Base-by-base conservation (phyloP, 2,329 filamentous ascomycete species). In the Trichophyton rubrum region DNA sequence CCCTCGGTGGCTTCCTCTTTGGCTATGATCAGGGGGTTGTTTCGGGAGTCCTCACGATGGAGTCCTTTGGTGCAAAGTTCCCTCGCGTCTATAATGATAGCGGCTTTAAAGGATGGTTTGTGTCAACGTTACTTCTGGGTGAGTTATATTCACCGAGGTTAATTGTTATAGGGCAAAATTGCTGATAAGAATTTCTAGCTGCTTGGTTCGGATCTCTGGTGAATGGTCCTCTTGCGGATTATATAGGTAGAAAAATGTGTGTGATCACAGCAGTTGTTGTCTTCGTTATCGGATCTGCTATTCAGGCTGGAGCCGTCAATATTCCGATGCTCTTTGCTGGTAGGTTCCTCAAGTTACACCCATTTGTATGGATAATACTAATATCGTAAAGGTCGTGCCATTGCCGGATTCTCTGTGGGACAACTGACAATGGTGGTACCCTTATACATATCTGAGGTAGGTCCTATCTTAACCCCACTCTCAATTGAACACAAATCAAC, bases 51-150 rank as follows among this genome's bases (percentile, higher is more conserved):
- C 66, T 79, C 33, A 73, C 71, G 0, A 80, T 79, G 77, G 71
- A 78, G 62, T 74, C 71, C 3, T 79, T 79, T 61, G 73, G 67
- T 2, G 72, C 72, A 33, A 64, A 67, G 13, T 72, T 74, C 47
- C 77, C 75, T 13, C 67, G 70, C 6, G 71, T 79, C 15, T 76
- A 73, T 56, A 60, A 70, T 0, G 76, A 80, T 61, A 76, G 72
- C 61, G 66, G 73, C 9, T 79, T 79, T 68, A 79, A 80, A 62
- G 79, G 78, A 35, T 81, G 79, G 78, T 79, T 81, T 59, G 77
- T 80, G 1, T 79, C 79, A 4, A 78, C 75, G 1, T 68, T 82
- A 3, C 67, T 79, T 8, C 68, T 81, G 0, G 69, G 72, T 74
- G 64, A 60, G 69, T 66, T 22, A 11, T 17, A 33, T 27, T 20